phyloP scores from a whole-genome alignment of 2,329 filamentous ascomycete genomes.

The Exophiala aquamarina region DNA sequence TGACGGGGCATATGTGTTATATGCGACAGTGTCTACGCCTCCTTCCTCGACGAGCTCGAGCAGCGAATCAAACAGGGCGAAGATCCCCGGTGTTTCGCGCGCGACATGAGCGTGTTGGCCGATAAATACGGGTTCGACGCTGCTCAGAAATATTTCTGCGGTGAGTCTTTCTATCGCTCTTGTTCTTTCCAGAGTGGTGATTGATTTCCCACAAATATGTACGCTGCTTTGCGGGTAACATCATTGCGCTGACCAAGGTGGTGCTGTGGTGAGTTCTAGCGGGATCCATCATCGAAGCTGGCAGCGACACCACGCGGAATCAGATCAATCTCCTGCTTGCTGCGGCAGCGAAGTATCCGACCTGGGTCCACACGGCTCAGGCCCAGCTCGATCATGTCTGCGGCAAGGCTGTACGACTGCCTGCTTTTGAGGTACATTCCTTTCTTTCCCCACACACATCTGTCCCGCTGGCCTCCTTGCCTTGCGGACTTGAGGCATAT shows the following conservation, averaged over 20 bases:
- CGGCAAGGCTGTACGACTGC: constrained; percentile 7
- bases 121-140: constrained; percentile 12
- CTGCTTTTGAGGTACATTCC: constrained; percentile 5
- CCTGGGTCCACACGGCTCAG: constrained; percentile 10
- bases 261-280: background rate
- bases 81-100: constrained; percentile 11
- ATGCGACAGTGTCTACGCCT: constrained; percentile 6
- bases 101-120: constrained; percentile 7
- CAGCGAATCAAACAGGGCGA: constrained; percentile 10
- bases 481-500: no score
- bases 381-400: constrained; percentile 12
- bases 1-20: no score
- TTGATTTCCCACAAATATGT: no score
- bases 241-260: background rate
- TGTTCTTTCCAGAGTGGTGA: no score
- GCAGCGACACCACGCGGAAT: constrained; percentile 14
- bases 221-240: no score
- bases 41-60: constrained; percentile 12
- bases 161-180: background rate
- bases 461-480: no score
- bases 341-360: constrained; percentile 12
- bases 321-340: constrained; percentile 10
- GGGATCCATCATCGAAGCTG: constrained; percentile 14
- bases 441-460: no score
- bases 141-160: constrained; percentile 10